Evolutionary conservation across 768 basidiomycete genomes (phyloP), one percentile per base, ranked within the genome.

Genomic region (Suillus occidentalis): DNA sequence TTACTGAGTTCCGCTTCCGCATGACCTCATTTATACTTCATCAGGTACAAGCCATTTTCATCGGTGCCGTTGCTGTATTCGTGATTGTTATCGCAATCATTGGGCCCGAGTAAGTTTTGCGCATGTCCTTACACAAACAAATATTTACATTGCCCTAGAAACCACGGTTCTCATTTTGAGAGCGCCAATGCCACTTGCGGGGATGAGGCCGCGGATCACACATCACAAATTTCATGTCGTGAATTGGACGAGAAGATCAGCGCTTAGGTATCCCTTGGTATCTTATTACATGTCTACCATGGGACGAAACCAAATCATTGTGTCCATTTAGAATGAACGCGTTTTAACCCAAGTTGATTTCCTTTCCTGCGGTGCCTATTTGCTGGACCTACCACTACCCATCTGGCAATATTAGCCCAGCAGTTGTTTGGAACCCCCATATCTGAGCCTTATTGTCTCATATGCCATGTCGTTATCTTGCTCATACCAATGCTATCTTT

Each of bases 151-250:
- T 18, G 20, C 2, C 22, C 28, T 63, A 89, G 87, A 72, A 87
- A 90, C 65, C 90, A 91, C 70, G 85, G 88, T 10, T 81, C 86
- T 14, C 91, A 90, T 77, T 98, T 97, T 71, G 95, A 98, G 80
- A 84, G 90, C 66, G 83, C 87, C 70, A 89, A 88, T 75, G 75
- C 87, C 2, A 94, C 92, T 1, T 90, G 89, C 76, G 92, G 91
- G 22, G 79, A 81, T 36, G 87, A 86, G 37, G 80, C 79, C 25
- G 73, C 77, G 22, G 74, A 77, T 8, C 70, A 73, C 0, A 67
- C 67, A 3, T 72, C 58, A 10, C 58, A 59, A 20, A 42, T 14
- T 3, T 59, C 58, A 42, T 42, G 16, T 59, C 25, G 6, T 59
- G 58, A 59, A 42, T 25, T 39, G 3, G 39, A 42, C 18, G 58